Evolutionary conservation across 2,329 filamentous ascomycete genomes (phyloP).

Genomic region (Geosmithia putterillii): DNA sequence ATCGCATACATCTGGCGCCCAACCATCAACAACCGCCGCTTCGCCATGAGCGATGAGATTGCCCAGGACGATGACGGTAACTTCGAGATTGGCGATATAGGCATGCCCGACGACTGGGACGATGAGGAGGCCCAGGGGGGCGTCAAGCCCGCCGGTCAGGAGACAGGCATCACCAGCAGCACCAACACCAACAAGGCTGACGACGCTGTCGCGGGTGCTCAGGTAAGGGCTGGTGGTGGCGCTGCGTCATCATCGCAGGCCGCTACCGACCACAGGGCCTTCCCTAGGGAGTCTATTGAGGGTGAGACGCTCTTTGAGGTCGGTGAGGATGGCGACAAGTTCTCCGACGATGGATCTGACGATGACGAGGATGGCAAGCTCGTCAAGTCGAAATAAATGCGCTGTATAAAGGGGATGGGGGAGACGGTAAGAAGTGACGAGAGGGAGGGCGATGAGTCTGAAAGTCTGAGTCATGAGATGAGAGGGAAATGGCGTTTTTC

Average conservation of each 20-base stretch:
- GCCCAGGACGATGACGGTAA: conserved; percentile 93
- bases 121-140: conserved; percentile 44
- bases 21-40: conserved; percentile 90
- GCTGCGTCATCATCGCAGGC: conserved; percentile 1
- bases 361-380: conserved; percentile 47
- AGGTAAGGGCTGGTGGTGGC: conserved; percentile 1
- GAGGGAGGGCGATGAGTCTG: background rate
- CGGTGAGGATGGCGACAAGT: conserved; percentile 72
- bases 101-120: conserved; percentile 55
- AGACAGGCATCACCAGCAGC: conserved; percentile 3
- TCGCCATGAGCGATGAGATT: conserved; percentile 98
- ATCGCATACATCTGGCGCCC: conserved; percentile 94
- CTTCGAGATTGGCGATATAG: conserved; percentile 91
- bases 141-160: conserved; percentile 12
- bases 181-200: conserved; percentile 4
- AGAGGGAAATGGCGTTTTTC: too few species aligned
- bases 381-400: conserved; percentile 16
- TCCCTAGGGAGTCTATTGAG: conserved; percentile 48
- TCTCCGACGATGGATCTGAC: conserved; percentile 57
- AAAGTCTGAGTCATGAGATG: too few species aligned
- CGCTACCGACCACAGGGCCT: conserved; percentile 15
- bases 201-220: background rate
- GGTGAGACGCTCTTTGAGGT: conserved; percentile 95
- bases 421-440: background rate
- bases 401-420: background rate